phyloP scores from a whole-genome alignment of 2,329 filamentous ascomycete species.

The Cercospora sp. region DNA sequence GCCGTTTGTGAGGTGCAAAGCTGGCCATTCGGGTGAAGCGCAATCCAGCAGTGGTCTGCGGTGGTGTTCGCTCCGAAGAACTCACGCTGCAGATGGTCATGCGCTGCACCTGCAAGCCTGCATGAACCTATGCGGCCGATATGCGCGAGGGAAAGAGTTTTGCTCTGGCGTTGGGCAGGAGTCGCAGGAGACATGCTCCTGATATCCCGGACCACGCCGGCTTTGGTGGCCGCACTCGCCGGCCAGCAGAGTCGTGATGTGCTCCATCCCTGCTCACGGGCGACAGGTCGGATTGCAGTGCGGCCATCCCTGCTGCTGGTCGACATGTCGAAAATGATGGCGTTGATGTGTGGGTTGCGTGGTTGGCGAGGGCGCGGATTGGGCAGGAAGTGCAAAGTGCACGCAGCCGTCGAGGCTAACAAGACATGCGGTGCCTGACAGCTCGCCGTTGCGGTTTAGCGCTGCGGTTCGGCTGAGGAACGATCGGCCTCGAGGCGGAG shows the following conservation, averaged over 20 bases:
- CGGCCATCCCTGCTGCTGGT: background rate
- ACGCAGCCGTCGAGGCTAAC: background rate
- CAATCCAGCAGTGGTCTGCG: background rate
- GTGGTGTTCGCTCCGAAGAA: background rate
- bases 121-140: background rate
- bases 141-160: background rate
- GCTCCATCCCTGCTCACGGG: background rate
- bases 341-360: background rate
- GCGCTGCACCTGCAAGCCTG: background rate
- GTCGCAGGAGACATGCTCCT: background rate
- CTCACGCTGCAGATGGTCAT: background rate
- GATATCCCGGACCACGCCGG: background rate
- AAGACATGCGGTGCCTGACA: background rate
- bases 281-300: background rate
- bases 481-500: background rate
- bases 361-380: slow-evolving; percentile 8
- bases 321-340: background rate
- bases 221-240: background rate
- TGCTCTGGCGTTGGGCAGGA: background rate
- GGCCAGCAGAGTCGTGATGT: background rate
- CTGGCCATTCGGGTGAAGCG: background rate
- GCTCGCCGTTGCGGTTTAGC: background rate
- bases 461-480: background rate
- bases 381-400: slow-evolving; percentile 5
- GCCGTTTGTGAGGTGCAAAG: background rate